Evolutionary conservation across 2,329 filamentous ascomycete genomes (phyloP), one percentile per base, ranked within the genome.

Genomic region (Macroventuria anomochaeta): DNA sequence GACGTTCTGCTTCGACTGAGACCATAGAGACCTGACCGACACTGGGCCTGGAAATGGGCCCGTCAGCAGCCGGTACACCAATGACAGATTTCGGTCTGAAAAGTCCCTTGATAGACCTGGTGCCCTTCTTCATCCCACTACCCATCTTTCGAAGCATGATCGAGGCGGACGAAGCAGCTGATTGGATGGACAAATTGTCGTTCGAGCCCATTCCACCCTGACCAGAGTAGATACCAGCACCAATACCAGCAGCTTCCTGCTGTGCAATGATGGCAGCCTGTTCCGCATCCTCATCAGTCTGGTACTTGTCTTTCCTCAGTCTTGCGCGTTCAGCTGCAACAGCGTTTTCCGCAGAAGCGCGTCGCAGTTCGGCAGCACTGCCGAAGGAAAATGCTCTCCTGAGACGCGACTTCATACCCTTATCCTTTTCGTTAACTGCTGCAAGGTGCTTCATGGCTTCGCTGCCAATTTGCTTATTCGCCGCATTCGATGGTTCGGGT

Each of bases 71-170:
- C 15, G 90, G 85, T 17, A 88, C 86, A 26, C 91, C 93, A 65
- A 93, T 84, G 13, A 96, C 82, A 1, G 93, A 97, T 75, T 97
- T 99, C 0, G 95, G 93, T 58, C 95, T 84, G 79, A 99, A 99
- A 7, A 99, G 81, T 21, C 95, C 95, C 63, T 96, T 96, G 47
- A 99, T 85, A 20, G 93, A 97, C 40, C 93, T 85, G 15, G 89
- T 89, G 44, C 91, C 88, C 77, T 95, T 96, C 83, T 96, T 97
- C 86, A 97, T 89, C n/a, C 93, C 93, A 61, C 92, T 91, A 50
- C 95, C 95, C 95, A 99, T 99, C 80, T 99, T 99, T 46, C 95
- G 87, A 62, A 99, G 89, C 91, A 96, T 96, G 65, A 96, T 87
- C 25, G 91, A 96, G 28, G 91, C 91, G 17, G 91, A 96, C 6